These are phyloP conservation scores for Leucogyrophana mollusca DNA, from an alignment of 768 basidiomycete species.

Conservation along the genomic window DNA sequence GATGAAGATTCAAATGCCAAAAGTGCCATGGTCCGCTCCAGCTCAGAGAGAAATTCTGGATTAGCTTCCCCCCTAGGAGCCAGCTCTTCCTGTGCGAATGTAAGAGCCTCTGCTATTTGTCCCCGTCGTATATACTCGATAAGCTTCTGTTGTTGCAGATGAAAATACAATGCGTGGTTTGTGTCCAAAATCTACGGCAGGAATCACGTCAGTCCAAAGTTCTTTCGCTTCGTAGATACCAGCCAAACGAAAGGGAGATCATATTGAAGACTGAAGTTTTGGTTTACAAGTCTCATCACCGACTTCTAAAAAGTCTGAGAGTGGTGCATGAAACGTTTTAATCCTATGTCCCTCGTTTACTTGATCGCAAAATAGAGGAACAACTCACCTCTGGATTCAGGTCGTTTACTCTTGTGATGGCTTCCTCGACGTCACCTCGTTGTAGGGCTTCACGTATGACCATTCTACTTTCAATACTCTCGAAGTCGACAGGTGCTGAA, in stretches of 20 bases:
- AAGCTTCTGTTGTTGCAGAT: conserved; percentile 91
- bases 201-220: conserved; percentile 21
- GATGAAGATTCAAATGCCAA: conserved; percentile 75
- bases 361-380: conserved; percentile 10
- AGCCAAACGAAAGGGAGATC: conserved; percentile 38
- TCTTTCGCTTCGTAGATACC: background rate
- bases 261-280: conserved; percentile 98
- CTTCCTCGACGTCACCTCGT: conserved; percentile 91
- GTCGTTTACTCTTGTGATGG: conserved; percentile 94
- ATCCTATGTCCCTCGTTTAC: conserved; percentile 54
- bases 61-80: conserved; percentile 95
- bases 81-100: conserved; percentile 91
- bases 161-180: conserved; percentile 91
- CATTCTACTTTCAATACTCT: conserved; percentile 92
- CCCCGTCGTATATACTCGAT: conserved; percentile 93
- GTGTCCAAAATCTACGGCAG: conserved; percentile 86
- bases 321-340: conserved; percentile 98
- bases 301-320: conserved; percentile 76
- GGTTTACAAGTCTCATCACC: conserved; percentile 77
- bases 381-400: conserved; percentile 90
- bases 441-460: conserved; percentile 92
- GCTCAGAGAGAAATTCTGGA: conserved; percentile 87
- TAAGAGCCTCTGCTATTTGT: conserved; percentile 72
- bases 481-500: conserved; percentile 77
- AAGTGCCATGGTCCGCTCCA: conserved; percentile 94